Conservation (phyloP, 176 grass and related monocot genomes). For the Triticum urartu region DNA sequence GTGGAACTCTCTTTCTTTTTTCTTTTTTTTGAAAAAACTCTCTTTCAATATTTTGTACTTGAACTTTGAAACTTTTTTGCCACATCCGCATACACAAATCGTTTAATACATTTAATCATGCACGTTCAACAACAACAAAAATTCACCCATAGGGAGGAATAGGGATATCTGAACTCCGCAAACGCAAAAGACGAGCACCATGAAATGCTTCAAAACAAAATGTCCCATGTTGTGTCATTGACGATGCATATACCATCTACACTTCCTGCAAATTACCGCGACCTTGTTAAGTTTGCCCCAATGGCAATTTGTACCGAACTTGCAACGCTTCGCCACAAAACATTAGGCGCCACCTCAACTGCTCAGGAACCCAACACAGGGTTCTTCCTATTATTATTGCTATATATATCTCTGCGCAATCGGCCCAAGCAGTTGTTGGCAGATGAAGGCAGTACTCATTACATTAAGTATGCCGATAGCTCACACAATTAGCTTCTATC, state of each 20-base stretch:
- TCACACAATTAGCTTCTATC: not conserved
- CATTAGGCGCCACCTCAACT: not conserved
- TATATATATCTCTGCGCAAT: not conserved
- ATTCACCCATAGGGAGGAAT: no score
- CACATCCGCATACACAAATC: no score
- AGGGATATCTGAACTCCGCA: no score
- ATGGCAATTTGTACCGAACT: not conserved
- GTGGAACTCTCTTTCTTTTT: no score
- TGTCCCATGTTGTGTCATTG: not conserved
- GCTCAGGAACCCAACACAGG: not conserved
- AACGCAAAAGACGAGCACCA: no score
- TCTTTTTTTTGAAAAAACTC: no score
- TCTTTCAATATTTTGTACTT: no score
- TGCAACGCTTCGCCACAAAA: not conserved
- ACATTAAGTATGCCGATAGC: not conserved
- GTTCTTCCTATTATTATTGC: not conserved
- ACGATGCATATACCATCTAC: not conserved
- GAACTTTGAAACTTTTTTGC: no score
- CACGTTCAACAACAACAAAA: no score
- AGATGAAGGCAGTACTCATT: not conserved
- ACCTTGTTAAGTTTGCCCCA: not conserved
- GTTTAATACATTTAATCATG: no score
- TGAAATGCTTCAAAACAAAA: no score
- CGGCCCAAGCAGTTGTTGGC: not conserved
- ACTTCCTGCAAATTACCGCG: not conserved